These are phyloP conservation scores for Raphanus sativus DNA, from an alignment of 345 rosid genomes.

Conservation along the genomic window DNA sequence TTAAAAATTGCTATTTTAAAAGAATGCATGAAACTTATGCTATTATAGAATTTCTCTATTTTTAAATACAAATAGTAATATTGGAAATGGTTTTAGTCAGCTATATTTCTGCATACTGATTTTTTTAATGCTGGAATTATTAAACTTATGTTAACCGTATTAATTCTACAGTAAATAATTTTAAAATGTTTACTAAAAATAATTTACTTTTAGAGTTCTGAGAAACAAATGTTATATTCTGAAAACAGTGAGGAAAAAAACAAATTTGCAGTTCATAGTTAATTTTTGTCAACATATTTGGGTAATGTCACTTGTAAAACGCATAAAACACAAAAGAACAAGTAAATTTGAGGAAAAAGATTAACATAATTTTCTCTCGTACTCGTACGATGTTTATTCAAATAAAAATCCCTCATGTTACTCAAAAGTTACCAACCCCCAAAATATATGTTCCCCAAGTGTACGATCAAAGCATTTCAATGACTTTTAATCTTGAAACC, in stretches of 20 bases:
- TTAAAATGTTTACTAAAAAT: neutral
- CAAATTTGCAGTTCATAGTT: neutral
- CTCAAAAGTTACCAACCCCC: conserved; percentile 7
- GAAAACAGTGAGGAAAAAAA: neutral
- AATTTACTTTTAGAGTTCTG: neutral
- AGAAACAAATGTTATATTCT: neutral
- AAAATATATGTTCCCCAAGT: neutral
- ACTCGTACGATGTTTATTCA: conserved; percentile 2
- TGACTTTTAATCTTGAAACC: neutral
- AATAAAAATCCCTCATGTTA: neutral
- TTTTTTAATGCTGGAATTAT: neutral
- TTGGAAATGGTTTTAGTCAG: too few relatives aligned
- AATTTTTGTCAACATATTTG: neutral
- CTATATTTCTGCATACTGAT: too few relatives aligned
- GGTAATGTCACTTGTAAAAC: neutral
- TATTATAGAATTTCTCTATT: too few relatives aligned
- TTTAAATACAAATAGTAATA: too few relatives aligned
- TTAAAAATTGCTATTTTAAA: too few relatives aligned
- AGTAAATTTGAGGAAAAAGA: neutral
- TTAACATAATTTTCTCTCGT: conserved; percentile 9
- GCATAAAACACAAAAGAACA: neutral
- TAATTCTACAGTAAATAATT: neutral
- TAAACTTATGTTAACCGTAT: neutral
- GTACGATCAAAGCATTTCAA: neutral
- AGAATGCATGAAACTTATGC: too few relatives aligned